phyloP scores from a whole-genome alignment of 305 asterid species.

The Fraxinus baroniana region DNA sequence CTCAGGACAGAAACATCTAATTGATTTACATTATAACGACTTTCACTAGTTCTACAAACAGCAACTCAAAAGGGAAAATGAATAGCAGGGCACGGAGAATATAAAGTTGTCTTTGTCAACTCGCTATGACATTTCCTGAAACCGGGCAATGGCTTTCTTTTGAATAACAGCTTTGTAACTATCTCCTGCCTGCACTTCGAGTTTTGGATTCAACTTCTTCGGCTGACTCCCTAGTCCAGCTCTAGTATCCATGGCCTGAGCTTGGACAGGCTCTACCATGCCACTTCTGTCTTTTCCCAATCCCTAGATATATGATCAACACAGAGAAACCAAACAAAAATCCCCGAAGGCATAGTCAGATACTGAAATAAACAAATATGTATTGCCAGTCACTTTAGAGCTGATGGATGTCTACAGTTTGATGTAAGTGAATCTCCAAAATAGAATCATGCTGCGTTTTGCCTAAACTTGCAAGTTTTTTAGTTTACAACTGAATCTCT shows the following conservation, averaged over 20 bases:
- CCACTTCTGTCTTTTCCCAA: slow-evolving; percentile 97
- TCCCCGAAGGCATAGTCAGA: not conserved
- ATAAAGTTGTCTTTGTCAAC: not conserved
- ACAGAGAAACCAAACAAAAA: slow-evolving; percentile 39
- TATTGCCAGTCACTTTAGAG: slow-evolving; percentile 34
- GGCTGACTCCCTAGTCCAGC: slow-evolving; percentile 93
- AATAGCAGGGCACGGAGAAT: not conserved
- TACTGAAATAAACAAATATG: not conserved
- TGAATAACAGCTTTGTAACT: slow-evolving; percentile 95
- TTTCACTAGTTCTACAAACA: not conserved
- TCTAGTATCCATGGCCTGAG: slow-evolving; percentile 67
- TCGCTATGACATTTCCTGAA: slow-evolving; percentile 83
- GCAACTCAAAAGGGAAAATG: not conserved
- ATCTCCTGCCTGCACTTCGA: slow-evolving; percentile 96
- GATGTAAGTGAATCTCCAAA: slow-evolving; percentile 26
- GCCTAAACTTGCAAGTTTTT: not conserved
- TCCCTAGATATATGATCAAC: slow-evolving; percentile 56
- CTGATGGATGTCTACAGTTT: slow-evolving; percentile 22
- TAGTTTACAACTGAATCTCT: not conserved
- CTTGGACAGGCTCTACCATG: slow-evolving; percentile 92
- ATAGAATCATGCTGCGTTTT: not conserved
- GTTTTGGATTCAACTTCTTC: slow-evolving; percentile 75
- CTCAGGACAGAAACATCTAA: not conserved
- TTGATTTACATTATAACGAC: not conserved
- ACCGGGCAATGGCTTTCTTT: slow-evolving; percentile 95